A percentile compares a stretch with the other conserved stretches of the same genome.
Evolutionary conservation across 129 eudicot species (phyloP).

Genomic region (Tagetes erecta): DNA sequence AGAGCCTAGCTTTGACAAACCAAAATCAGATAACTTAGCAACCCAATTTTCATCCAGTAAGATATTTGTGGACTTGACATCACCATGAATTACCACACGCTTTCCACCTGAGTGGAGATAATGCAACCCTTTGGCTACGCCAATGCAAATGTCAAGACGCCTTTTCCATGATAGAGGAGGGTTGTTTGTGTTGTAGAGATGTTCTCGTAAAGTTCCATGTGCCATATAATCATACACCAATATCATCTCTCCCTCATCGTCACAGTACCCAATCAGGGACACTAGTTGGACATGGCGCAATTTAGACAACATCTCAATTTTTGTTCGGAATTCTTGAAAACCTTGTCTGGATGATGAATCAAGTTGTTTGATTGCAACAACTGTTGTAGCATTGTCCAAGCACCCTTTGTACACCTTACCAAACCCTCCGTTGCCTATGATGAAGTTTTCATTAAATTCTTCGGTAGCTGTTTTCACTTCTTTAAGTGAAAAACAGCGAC

Average conservation of each 20-base stretch:
- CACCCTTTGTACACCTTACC: slow-evolving; percentile 61
- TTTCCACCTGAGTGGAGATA: slow-evolving; percentile 45
- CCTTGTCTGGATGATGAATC: slow-evolving; percentile 58
- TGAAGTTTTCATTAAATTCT: slow-evolving; percentile 41
- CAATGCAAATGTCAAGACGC: slow-evolving; percentile 52
- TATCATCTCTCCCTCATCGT: slow-evolving; percentile 53
- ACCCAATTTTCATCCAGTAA: slow-evolving; percentile 22
- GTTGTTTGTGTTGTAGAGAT: slow-evolving; percentile 41
- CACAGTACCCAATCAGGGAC: slow-evolving; percentile 60
- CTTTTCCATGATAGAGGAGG: slow-evolving; percentile 45
- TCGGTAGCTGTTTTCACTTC: slow-evolving; percentile 47
- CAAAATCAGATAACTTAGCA: slow-evolving; percentile 73
- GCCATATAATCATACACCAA: slow-evolving; percentile 45
- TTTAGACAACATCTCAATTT: slow-evolving; percentile 51
- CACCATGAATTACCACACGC: slow-evolving; percentile 55
- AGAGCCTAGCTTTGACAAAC: slow-evolving; percentile 53
- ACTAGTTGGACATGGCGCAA: too few species aligned
- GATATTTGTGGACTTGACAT: slow-evolving; percentile 17
- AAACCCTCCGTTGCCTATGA: slow-evolving; percentile 61
- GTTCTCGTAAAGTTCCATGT: slow-evolving; percentile 60
- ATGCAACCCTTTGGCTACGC: slow-evolving; percentile 45
- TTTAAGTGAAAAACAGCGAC: slow-evolving; percentile 43
- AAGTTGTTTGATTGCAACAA: slow-evolving; percentile 57
- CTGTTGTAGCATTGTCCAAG: slow-evolving; percentile 34
- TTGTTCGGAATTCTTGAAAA: slow-evolving; percentile 52